A percentile compares a stretch with the other conserved stretches of the same genome.
These are phyloP conservation scores for Fusarium caatingaense DNA, from an alignment of 2,329 filamentous ascomycete species.

Conservation along the genomic window DNA sequence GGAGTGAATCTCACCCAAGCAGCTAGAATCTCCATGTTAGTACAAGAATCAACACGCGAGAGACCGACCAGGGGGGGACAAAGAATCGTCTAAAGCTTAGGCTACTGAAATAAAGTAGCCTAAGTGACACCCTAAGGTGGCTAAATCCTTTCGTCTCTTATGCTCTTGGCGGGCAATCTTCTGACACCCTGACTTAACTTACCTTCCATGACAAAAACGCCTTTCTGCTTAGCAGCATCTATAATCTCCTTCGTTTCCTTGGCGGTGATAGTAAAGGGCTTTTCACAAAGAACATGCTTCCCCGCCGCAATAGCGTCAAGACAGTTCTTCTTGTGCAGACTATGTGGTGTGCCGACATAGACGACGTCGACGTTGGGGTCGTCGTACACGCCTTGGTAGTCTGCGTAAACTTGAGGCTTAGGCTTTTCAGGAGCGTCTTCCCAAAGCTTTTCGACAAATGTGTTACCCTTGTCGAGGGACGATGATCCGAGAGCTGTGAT, in stretches of 20 bases:
- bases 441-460: conserved; percentile 18
- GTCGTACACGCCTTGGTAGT: conserved; percentile 54
- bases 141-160: too few species aligned
- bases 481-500: conserved; percentile 19
- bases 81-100: too few species aligned
- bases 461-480: background rate
- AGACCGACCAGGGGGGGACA: too few species aligned
- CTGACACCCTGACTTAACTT: background rate
- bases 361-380: conserved; percentile 57
- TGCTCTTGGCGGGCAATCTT: too few species aligned
- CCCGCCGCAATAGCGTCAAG: conserved; percentile 57
- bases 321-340: conserved; percentile 57
- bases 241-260: conserved; percentile 16
- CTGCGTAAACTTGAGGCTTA: conserved; percentile 5
- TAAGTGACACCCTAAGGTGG: too few species aligned
- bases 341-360: conserved; percentile 60
- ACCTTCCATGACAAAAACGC: conserved; percentile 27
- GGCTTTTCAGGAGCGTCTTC: background rate
- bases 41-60: accelerated
- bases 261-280: conserved; percentile 52
- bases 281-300: conserved; percentile 60
- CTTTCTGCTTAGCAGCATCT: conserved; percentile 12
- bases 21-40: background rate
- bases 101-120: too few species aligned
- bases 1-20: conserved; percentile 28